Conservation (phyloP, 257 asterid genomes). For the Rhazya stricta region DNA sequence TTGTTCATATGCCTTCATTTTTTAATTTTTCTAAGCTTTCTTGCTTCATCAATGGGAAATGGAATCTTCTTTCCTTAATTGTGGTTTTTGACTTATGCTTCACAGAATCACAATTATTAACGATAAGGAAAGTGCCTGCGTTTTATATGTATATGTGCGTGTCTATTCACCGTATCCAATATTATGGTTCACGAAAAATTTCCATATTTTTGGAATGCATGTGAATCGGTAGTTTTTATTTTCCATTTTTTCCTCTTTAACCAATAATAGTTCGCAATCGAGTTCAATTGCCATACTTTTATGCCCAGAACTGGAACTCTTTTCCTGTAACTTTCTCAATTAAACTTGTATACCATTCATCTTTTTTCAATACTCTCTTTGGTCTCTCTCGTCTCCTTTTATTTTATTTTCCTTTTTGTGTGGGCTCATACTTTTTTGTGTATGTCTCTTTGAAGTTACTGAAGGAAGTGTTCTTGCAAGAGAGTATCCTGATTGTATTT, state of each 20-base stretch:
- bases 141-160: neutral
- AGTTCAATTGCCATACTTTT: neutral
- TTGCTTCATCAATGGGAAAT: constrained; percentile 19
- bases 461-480: neutral
- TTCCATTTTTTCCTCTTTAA: neutral
- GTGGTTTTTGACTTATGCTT: constrained; percentile 13
- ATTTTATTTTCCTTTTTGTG: neutral
- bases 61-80: constrained; percentile 23
- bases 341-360: neutral
- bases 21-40: neutral
- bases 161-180: too few species aligned
- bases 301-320: neutral
- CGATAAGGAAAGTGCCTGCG: neutral
- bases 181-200: neutral
- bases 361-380: neutral
- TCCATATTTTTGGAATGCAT: constrained; percentile 12
- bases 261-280: neutral
- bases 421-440: neutral
- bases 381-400: too few species aligned
- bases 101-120: constrained; percentile 6
- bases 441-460: neutral
- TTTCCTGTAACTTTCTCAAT: neutral
- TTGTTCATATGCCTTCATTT: neutral
- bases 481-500: neutral
- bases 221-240: neutral